Conservation (phyloP, 768 basidiomycete genomes). For the Cantharellus cinnabarinus region DNA sequence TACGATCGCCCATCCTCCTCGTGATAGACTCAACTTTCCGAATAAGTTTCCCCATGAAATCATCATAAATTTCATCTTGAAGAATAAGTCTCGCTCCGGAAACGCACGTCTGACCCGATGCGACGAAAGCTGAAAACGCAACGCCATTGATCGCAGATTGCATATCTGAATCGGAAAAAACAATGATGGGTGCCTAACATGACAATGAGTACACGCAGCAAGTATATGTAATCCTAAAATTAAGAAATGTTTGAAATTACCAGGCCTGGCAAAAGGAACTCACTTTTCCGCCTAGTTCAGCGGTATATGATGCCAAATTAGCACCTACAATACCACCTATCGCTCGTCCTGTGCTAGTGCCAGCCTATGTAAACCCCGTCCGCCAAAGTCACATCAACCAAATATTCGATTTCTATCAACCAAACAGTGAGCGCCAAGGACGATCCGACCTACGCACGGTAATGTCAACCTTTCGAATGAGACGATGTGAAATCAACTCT, state of each 20-base stretch:
- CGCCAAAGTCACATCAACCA: neutral
- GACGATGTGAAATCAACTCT: constrained; percentile 40
- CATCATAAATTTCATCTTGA: constrained; percentile 46
- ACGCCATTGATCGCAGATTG: constrained; percentile 59
- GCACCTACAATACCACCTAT: constrained; percentile 53
- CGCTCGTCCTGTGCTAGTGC: constrained; percentile 54
- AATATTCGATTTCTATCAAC: neutral
- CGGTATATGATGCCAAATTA: constrained; percentile 57
- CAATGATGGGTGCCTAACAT: constrained; percentile 52
- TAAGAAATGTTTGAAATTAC: neutral
- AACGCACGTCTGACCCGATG: constrained; percentile 81
- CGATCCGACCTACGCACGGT: constrained; percentile 30
- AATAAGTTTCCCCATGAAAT: constrained; percentile 41
- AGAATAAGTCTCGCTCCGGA: constrained; percentile 71
- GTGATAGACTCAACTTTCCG: constrained; percentile 42
- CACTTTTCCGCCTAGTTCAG: constrained; percentile 75
- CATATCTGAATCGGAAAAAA: constrained; percentile 63
- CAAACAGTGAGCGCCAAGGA: neutral
- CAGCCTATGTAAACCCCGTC: constrained; percentile 30
- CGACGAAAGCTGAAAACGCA: constrained; percentile 68
- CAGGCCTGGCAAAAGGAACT: constrained; percentile 2
- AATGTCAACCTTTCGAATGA: constrained; percentile 63
- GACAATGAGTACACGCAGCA: neutral
- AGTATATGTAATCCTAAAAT: neutral
- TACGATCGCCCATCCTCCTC: constrained; percentile 60